Base-by-base conservation (phyloP, 2,329 filamentous ascomycete species). In the Dothideomycetidae sp. region DNA sequence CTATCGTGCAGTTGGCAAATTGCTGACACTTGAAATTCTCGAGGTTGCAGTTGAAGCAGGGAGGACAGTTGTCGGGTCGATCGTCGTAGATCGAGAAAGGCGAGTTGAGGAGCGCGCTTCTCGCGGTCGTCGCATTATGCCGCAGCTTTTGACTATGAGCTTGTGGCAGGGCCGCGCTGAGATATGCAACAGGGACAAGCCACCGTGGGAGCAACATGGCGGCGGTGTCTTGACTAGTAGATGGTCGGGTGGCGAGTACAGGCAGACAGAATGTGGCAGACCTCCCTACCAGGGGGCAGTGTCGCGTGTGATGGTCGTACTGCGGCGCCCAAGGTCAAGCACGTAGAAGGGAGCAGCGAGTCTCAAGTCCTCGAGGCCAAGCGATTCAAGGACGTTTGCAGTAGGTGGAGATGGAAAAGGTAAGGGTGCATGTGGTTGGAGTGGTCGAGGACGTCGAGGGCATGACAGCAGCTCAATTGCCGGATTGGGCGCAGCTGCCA, bases 21-120 rank as follows among this genome's bases (percentile, higher is more conserved):
- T 98, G 90, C 44, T 82, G 76, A 59, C 90, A 98, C 44, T 75
- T 77, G 58, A 93, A 92, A 44, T 82, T 83, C 17, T 90, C 86
- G 11, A 98, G 73, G 41, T 94, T 81, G 64, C 90, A 98, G 71
- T 98, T 96, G 70, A 98, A 98, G 66, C 90, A 90, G 52, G 82
- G 82, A 37, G 82, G 82, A 54, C 83, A 90, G 51, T 79, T 74
- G 45, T 72, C 71, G 5, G 84, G 80, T 34, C 82, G 73, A 50
- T 80, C 75, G 47, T 74, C 78, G 60, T 82, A 72, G 32, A 86
- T 62, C 26, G 78, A 71, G 53, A 85, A 66, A 54, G 81, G 73
- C 49, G 67, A 21, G 4, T 19, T 16, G n/a, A 72, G 63, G 60
- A 70, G 73, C 7, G 21, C n/a, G 51, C 40, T 59, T 57, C 34